phyloP scores from a whole-genome alignment of 208 protist species.

The Leishmania mexicana region DNA sequence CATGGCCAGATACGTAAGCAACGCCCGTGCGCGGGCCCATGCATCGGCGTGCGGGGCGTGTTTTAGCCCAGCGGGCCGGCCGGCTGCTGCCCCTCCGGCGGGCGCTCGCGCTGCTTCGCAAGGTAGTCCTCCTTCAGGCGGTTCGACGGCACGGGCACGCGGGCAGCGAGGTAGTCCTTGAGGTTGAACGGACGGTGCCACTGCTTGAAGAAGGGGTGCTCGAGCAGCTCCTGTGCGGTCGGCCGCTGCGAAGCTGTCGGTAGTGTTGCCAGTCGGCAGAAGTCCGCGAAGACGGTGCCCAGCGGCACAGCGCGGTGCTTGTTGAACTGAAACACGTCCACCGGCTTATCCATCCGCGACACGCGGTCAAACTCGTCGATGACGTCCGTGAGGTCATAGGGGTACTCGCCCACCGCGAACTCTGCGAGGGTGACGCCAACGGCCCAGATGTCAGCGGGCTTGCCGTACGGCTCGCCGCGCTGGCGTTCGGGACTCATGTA shows the following conservation, averaged over 20 bases:
- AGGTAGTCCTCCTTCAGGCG: slow-evolving; percentile 50
- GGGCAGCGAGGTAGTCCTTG: slow-evolving; percentile 63
- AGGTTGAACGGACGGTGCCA: slow-evolving; percentile 76
- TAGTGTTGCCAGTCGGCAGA: slow-evolving; percentile 67
- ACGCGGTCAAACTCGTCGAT: slow-evolving; percentile 74
- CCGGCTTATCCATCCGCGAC: slow-evolving; percentile 45
- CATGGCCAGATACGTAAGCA: not conserved
- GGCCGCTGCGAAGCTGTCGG: slow-evolving; percentile 61
- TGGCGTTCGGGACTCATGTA: slow-evolving; percentile 93
- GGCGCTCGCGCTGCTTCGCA: slow-evolving; percentile 18
- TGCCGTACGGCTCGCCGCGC: slow-evolving; percentile 74
- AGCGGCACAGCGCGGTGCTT: slow-evolving; percentile 41
- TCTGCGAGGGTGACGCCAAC: slow-evolving; percentile 89
- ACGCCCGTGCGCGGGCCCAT: not conserved
- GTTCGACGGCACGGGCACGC: slow-evolving; percentile 53
- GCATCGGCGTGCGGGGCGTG: not conserved
- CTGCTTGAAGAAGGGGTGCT: slow-evolving; percentile 90
- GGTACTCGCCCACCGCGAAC: slow-evolving; percentile 85
- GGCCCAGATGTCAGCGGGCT: slow-evolving; percentile 87
- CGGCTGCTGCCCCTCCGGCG: not conserved
- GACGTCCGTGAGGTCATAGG: slow-evolving; percentile 60
- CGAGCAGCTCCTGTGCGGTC: slow-evolving; percentile 80
- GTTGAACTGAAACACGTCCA: slow-evolving; percentile 47
- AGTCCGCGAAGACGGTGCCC: slow-evolving; percentile 67
- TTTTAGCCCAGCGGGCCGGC: not conserved